A percentile compares a stretch with the other conserved stretches of the same genome.
These are phyloP conservation scores for Sophora flavescens DNA, from an alignment of 306 rosid genomes.

Conservation along the genomic window DNA sequence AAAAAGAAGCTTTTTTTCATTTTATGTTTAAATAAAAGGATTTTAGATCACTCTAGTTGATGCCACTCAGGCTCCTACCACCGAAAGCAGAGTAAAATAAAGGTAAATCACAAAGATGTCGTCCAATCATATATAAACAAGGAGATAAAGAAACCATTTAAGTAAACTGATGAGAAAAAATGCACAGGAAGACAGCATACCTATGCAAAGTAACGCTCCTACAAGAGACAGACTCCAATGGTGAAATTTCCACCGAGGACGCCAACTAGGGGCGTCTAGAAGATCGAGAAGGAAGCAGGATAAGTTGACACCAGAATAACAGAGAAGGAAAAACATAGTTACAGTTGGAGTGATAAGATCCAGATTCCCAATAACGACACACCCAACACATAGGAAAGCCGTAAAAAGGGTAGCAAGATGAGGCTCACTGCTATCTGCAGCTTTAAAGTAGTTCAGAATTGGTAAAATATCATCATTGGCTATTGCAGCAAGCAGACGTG, in stretches of 20 bases:
- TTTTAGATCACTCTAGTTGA: slow-evolving; percentile 11
- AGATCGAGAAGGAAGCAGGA: slow-evolving; percentile 99
- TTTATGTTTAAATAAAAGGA: slow-evolving; percentile 9
- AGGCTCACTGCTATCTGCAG: slow-evolving; percentile 88
- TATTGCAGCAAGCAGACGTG: slow-evolving; percentile 98
- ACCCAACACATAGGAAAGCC: slow-evolving; percentile 81
- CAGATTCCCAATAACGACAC: slow-evolving; percentile 98
- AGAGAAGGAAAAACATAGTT: slow-evolving; percentile 97
- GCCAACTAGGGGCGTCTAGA: slow-evolving; percentile 99
- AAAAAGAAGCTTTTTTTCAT: neutral
- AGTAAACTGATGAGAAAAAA: neutral
- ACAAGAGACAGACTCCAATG: slow-evolving; percentile 98
- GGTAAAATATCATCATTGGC: slow-evolving; percentile 98
- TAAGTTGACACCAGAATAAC: slow-evolving; percentile 96
- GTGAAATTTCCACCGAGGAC: slow-evolving; percentile 99
- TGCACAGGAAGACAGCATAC: slow-evolving; percentile 55
- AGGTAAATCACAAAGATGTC: slow-evolving; percentile 12
- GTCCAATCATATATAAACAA: slow-evolving; percentile 19
- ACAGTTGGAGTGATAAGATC: slow-evolving; percentile 99
- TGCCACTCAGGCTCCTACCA: neutral
- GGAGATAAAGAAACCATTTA: slow-evolving; percentile 22
- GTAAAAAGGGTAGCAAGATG: slow-evolving; percentile 92
- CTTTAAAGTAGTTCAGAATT: slow-evolving; percentile 90
- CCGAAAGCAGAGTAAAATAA: slow-evolving; percentile 24
- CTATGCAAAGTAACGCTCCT: slow-evolving; percentile 93